Evolutionary conservation across 2,329 filamentous ascomycete species (phyloP).

Genomic region (Exophiala lecanii-corni): DNA sequence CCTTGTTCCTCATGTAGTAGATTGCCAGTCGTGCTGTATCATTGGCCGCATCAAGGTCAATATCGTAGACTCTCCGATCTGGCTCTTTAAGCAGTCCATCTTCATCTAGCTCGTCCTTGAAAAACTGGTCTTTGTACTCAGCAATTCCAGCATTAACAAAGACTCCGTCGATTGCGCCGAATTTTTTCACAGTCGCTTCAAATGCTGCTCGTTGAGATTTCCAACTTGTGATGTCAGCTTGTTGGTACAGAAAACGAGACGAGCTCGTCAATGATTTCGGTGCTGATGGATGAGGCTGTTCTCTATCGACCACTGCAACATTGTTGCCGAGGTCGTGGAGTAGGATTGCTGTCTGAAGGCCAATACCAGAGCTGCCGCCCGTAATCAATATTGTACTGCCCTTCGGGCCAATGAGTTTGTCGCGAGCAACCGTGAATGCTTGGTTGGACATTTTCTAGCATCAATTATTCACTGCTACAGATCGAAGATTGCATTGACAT

Average conservation of each 20-base stretch:
- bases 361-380: conserved; percentile 39
- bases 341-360: conserved; percentile 37
- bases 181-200: conserved; percentile 36
- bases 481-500: too few species aligned
- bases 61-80: conserved; percentile 40
- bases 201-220: conserved; percentile 42
- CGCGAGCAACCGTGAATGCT: conserved; percentile 31
- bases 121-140: conserved; percentile 48
- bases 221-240: conserved; percentile 46
- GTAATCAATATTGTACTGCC: conserved; percentile 34
- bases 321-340: conserved; percentile 38
- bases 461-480: too few species aligned
- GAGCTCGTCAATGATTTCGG: conserved; percentile 30
- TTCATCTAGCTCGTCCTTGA: conserved; percentile 40
- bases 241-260: conserved; percentile 32
- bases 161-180: conserved; percentile 43
- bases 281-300: conserved; percentile 24
- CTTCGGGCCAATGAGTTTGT: conserved; percentile 20
- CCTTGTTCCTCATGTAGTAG: conserved; percentile 39
- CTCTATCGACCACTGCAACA: conserved; percentile 39
- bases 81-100: conserved; percentile 43
- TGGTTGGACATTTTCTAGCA: conserved; percentile 16
- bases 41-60: conserved; percentile 45
- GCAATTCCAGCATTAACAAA: conserved; percentile 49
- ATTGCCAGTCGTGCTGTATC: conserved; percentile 47